phyloP scores from a whole-genome alignment of 495 filamentous ascomycete species.

The Durotheca rogersii region DNA sequence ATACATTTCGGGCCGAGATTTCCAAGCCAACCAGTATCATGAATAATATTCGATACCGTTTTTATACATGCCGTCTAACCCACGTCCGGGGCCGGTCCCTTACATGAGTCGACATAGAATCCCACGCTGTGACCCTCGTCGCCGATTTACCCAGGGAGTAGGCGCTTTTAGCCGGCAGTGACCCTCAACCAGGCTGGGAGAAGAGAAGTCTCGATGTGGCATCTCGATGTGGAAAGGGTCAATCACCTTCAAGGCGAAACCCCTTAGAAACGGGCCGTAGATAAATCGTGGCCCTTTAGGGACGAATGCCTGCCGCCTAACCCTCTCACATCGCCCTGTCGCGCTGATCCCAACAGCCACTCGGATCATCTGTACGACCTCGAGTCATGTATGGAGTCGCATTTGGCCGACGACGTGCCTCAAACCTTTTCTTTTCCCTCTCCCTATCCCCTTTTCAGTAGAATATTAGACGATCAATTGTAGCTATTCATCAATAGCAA shows the following conservation, averaged over 20 bases:
- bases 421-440: too few relatives aligned
- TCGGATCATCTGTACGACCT: too few relatives aligned
- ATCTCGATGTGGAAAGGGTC: constrained; percentile 15
- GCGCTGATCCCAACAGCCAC: neutral
- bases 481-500: too few relatives aligned
- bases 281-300: constrained; percentile 7
- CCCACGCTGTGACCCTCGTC: constrained; percentile 22
- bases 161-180: constrained; percentile 27
- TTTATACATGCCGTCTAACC: constrained; percentile 17
- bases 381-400: too few relatives aligned
- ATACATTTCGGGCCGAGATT: constrained; percentile 29
- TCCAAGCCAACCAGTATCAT: constrained; percentile 25
- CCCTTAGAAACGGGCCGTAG: constrained; percentile 24
- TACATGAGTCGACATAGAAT: constrained; percentile 24
- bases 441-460: too few relatives aligned
- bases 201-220: constrained; percentile 13
- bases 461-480: constrained; percentile 1
- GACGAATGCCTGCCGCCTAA: constrained; percentile 19
- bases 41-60: constrained; percentile 19
- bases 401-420: too few relatives aligned
- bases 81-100: constrained; percentile 20
- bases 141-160: constrained; percentile 29
- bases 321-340: constrained; percentile 6
- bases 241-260: constrained; percentile 14
- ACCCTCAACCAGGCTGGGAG: constrained; percentile 19